Base-by-base conservation (phyloP, 1,284 basidiomycete species). In the Leccinum pachyderme region DNA sequence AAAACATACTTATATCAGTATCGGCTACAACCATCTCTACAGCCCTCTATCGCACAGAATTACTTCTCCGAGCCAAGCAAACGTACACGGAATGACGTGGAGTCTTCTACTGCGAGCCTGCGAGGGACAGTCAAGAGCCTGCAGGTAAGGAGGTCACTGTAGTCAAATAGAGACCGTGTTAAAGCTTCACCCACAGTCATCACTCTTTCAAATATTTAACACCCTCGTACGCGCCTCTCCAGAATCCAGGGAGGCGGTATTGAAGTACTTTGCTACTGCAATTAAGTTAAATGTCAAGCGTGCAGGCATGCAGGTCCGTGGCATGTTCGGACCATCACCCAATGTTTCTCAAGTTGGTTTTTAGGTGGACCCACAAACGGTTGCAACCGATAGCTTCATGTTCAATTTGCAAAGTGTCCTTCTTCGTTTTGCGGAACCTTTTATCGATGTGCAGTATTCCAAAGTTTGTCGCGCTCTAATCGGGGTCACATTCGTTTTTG, bases 381-480 rank as follows among this genome's bases (percentile, higher is more conserved):
- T 99, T 5, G 86, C 95, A 0, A 89, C 87, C 0, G 96, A 99
- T 67, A 88, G 91, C 49, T 98, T 93, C 73, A 92, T 98, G 88
- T 82, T 93, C 58, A 99, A 98, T 64, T 65, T 96, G 39, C 92
- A 95, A 66, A 82, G 83, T 37, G 76, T 97, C 18, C 73, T 98
- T 25, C 77, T 95, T 43, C 83, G 87, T 22, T 92, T 99, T 63
- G 90, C 94, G n/a, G 93, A 95, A 62, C 97, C 97, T 0, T 98
- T 99, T 69, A 94, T 98, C 81, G 96, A 99, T 70, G 86, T 91
- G 0, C 84, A 82, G 53, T 96, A 89, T 65, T 86, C 87, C 51
- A 99, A 98, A 81, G 93, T 89, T 63, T 48, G 73, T 52, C 13
- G 22, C 24, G 25, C 28, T 18, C 15, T 11, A 5, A 35, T 55